Base-by-base conservation (phyloP, 2,329 filamentous ascomycete genomes). In the Metarhizium album region DNA sequence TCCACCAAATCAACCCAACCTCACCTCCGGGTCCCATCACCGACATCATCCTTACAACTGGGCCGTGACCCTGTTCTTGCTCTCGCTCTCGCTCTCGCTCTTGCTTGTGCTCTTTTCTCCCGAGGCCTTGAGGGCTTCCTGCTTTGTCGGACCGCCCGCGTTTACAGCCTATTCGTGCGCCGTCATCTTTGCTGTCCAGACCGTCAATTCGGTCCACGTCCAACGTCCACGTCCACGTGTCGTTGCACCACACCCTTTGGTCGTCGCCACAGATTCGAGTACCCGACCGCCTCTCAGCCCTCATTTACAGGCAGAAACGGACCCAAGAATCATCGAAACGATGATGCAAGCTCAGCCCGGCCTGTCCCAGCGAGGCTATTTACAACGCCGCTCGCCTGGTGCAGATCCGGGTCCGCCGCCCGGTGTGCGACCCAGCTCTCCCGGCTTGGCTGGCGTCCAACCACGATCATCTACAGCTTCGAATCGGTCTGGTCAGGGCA, bases 391-490 rank as follows among this genome's bases (percentile, higher is more conserved):
- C 59, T 83, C 81, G 47, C 80, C 82, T n/a, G 79, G 74, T 54
- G 76, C 73, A 35, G 82, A 84, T 56, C 74, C 75, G 60, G 78
- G 76, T 48, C 78, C 75, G 59, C 75, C 80, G 47, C 72, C 77
- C 51, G 77, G 71, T 64, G 70, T 79, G 50, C 74, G 80, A 51
- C 71, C 78, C 46, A 83, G 81, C 62, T 84, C 83, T 48, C 82
- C 84, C 33, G 75, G 74, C 58, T 71, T 81, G 33, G 74, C 72
- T 56, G 71, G 80, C 56, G 22, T 47, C 22, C 82, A 81, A 56
- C 72, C 79, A 53, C 80, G 85, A 53, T 74, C 77, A 29, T 86
- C 84, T 8, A 82, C 79, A 45, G 76, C 80, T 31, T 90, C 86
- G 45, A 80, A 84, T 52, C 80, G 83, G 62, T 82, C 84, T 24